Percentiles rank a stretch among this genome's conserved stretches.
Conservation (phyloP, 768 basidiomycete genomes). For the Suillus luteus region DNA sequence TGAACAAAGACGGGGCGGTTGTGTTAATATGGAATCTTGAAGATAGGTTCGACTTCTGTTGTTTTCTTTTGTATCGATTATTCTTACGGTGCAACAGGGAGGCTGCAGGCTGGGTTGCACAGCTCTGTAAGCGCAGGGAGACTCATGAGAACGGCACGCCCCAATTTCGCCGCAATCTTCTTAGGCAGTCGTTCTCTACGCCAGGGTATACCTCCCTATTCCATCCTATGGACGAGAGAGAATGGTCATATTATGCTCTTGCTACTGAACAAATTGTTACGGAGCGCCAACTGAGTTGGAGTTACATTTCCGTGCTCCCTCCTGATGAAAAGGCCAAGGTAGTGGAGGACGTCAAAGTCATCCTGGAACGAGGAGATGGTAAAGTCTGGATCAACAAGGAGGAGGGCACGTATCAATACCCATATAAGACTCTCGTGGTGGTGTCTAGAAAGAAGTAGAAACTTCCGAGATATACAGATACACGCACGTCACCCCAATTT, state of each 20-base stretch:
- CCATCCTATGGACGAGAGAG: conserved; percentile 54
- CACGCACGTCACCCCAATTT: not conserved
- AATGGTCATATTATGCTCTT: conserved; percentile 53
- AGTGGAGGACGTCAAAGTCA: conserved; percentile 48
- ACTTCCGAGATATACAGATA: not conserved
- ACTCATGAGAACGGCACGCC: conserved; percentile 71
- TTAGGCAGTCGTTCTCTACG: conserved; percentile 71
- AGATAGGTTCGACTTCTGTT: conserved; percentile 51
- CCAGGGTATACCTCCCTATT: conserved; percentile 61
- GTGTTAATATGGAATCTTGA: conserved; percentile 92
- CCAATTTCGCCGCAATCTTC: conserved; percentile 76
- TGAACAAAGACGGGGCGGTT: conserved; percentile 70
- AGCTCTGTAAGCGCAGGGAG: conserved; percentile 71
- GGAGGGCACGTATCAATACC: conserved; percentile 76
- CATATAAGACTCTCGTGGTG: conserved; percentile 71
- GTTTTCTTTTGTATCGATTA: not conserved
- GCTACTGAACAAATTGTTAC: conserved; percentile 58
- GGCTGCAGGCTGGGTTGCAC: conserved; percentile 68
- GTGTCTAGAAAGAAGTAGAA: conserved; percentile 45
- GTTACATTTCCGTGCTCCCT: conserved; percentile 71
- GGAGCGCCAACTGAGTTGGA: conserved; percentile 77
- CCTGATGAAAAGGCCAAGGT: conserved; percentile 58
- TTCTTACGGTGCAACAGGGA: conserved; percentile 40
- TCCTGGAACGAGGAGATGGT: conserved; percentile 62
- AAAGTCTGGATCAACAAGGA: conserved; percentile 78